Percentiles rank a stretch among this genome's conserved stretches.
phyloP scores from a whole-genome alignment of 2,329 filamentous ascomycete genomes.

The Curvularia sp. region DNA sequence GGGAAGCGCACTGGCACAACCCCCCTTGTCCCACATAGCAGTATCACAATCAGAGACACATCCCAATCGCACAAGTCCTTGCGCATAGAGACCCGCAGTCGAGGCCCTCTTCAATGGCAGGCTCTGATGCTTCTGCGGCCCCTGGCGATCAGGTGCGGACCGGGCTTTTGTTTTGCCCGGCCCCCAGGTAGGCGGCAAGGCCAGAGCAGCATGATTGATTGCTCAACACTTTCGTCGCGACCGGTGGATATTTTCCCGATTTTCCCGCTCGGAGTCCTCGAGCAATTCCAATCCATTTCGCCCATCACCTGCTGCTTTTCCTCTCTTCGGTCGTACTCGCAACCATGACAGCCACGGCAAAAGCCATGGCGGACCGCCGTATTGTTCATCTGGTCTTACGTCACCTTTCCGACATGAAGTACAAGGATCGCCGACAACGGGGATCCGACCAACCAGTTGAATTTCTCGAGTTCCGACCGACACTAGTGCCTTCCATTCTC shows the following conservation, averaged over 20 bases:
- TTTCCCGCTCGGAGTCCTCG: constrained; percentile 7
- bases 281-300: constrained; percentile 6
- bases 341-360: constrained; percentile 33
- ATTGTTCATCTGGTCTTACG: constrained; percentile 38
- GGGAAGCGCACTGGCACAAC: constrained; percentile 3
- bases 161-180: constrained; percentile 20
- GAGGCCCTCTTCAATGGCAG: constrained; percentile 13
- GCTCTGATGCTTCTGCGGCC: constrained; percentile 16
- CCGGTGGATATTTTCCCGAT: constrained; percentile 5
- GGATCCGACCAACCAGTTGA: constrained; percentile 44
- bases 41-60: not conserved
- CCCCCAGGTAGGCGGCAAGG: constrained; percentile 15
- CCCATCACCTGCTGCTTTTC: constrained; percentile 14
- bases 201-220: constrained; percentile 24
- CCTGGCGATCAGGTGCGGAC: constrained; percentile 25
- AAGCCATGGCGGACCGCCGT: constrained; percentile 31
- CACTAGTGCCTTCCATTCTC: constrained; percentile 39
- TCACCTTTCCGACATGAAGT: constrained; percentile 42
- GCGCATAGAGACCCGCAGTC: constrained; percentile 5
- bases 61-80: constrained; percentile 13
- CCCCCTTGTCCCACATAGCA: not conserved
- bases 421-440: constrained; percentile 40
- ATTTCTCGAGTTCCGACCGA: constrained; percentile 45
- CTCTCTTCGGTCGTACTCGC: constrained; percentile 11
- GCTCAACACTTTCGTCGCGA: constrained; percentile 11